Evolutionary conservation across 108 stramenopile species (phyloP), one percentile per base, ranked within the genome.

Genomic region (Asterionellopsis glacialis): DNA sequence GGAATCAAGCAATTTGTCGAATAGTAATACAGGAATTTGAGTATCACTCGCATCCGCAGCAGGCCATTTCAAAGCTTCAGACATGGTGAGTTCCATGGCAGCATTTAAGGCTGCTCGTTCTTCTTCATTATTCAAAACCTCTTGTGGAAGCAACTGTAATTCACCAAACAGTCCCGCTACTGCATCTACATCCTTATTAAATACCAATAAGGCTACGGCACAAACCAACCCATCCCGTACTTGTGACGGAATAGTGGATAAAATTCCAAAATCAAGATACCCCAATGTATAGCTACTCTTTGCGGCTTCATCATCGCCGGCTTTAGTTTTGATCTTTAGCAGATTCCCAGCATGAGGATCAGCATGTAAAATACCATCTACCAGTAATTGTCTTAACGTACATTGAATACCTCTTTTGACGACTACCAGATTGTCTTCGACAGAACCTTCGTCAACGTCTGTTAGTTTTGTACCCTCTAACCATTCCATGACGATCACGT

Each of bases 311-410:
- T 57, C 55, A 6, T 44, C 28, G 38, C 66, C 70, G 42, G 75
- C 61, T 18, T 59, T 51, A 28, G 40, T 5, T 45, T 23, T 22
- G 40, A 47, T 24, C 13, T 86, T 91, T 41, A 85, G 68, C 6
- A 91, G 62, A 67, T 88, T 87, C 0, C 86, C 90, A 0, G 75
- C 77, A 61, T 91, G 86, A 4, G 90, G 86, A 66, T 91, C 90
- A 3, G 86, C 90, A 66, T 82, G 81, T 19, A 80, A 60, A n/a
- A 84, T 47, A 18, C 89, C 89, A 10, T 79, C 76, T 22, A 81
- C 85, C 51, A 90, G 59, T n/a, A 90, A 57, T 56, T 90, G 89
- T 22, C 70, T 79, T 11, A 90, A 58, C 0, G 89, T 90, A n/a
- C 79, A 83, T 23, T 83, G 82, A 25, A 87, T 90, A 1, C 83